phyloP scores from a whole-genome alignment of 1,284 basidiomycete species.

The Sanghuangporus baumii region DNA sequence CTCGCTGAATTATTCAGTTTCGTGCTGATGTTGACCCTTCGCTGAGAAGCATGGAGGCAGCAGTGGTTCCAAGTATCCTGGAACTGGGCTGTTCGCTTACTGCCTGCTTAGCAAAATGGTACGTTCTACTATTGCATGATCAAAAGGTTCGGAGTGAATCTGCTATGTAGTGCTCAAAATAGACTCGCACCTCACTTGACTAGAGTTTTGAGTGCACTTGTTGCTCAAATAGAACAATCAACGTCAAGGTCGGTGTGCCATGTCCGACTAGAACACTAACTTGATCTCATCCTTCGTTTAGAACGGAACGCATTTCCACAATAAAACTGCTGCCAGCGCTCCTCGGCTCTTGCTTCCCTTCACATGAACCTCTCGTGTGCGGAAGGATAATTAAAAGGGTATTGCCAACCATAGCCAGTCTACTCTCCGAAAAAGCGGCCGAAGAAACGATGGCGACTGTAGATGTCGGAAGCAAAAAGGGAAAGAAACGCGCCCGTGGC shows the following conservation, averaged over 20 bases:
- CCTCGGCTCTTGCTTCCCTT: conserved; percentile 39
- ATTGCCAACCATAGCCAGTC: conserved; percentile 41
- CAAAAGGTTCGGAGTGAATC: conserved; percentile 1
- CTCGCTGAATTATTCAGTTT: conserved; percentile 29
- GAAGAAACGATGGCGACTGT: conserved; percentile 23
- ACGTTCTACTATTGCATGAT: background rate
- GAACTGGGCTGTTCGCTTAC: conserved; percentile 47
- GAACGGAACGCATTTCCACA: conserved; percentile 39
- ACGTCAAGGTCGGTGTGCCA: conserved; percentile 40
- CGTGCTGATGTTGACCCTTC: conserved; percentile 44
- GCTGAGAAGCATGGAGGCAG: conserved; percentile 47
- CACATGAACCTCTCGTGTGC: conserved; percentile 43
- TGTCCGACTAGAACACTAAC: background rate
- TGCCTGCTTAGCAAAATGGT: conserved; percentile 45
- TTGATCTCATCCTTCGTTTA: conserved; percentile 23
- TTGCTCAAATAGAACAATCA: conserved; percentile 56
- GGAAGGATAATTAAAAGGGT: conserved; percentile 53
- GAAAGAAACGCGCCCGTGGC: conserved; percentile 70
- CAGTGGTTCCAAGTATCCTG: conserved; percentile 51
- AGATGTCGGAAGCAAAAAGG: conserved; percentile 43
- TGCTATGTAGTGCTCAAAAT: conserved; percentile 37
- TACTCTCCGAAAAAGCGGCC: conserved; percentile 39
- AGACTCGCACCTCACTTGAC: conserved; percentile 49
- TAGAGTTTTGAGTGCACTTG: conserved; percentile 43
- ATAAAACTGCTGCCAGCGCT: conserved; percentile 40